Base-by-base conservation (phyloP, 2,329 filamentous ascomycete species). In the Amylocarpus encephaloides region DNA sequence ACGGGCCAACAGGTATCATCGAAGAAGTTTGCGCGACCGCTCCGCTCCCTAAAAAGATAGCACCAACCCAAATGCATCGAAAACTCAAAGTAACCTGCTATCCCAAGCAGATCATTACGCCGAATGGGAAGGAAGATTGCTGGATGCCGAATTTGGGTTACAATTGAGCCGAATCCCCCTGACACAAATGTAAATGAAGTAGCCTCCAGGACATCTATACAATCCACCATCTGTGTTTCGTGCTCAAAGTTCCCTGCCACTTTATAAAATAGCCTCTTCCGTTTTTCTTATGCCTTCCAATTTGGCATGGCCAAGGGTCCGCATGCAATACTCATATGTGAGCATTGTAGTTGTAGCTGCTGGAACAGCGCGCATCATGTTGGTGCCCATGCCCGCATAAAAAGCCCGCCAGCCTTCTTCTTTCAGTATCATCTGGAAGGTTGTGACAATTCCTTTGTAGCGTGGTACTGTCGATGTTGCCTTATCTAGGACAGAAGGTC, bases 361-460 rank as follows among this genome's bases (percentile, higher is more conserved):
- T 30, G 93, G 93, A 11, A 98, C 85, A 6, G 93, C 93, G 50
- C 93, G 81, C 75, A 97, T 89, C 82, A 98, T 88, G 70, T 98
- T 98, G 43, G 92, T 95, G 34, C 93, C 93, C 76, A 98, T 89
- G 33, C 93, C 93, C 19, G 91, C 92, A 67, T 98, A 98, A 63
- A 98, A 97, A 3, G 92, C 92, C 55, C 86, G 79, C 91, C 92
- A 96, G 6, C 93, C 93, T 69, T 98, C 93, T 68, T 98, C 93
- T 32, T 73, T 74, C 34, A 96, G 72, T 54, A 98, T 97, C 2
- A 84, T 91, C 55, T 83, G 81, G 67, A 86, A 92, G 0, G 92
- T 96, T 64, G 79, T 83, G 40, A 91, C 68, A 32, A 96, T 80
- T 40, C 93, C 93, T 57, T 74, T 78, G 67, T 98, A 97, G 49